Evolutionary conservation across 1,284 basidiomycete species (phyloP).

Genomic region (Moesziomyces globuligerus): DNA sequence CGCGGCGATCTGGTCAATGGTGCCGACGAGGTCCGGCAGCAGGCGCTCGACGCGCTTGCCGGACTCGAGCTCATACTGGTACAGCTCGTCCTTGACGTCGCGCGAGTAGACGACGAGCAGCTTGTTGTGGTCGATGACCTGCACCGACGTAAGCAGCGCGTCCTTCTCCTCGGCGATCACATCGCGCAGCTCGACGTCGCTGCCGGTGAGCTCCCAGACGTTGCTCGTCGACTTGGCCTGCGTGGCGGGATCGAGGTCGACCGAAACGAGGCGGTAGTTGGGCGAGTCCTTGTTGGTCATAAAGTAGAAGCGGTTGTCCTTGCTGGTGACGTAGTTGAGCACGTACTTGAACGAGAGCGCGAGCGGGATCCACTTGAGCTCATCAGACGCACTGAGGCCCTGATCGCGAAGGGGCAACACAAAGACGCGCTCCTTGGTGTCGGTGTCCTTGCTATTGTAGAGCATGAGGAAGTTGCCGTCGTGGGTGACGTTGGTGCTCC

Average conservation of each 20-base stretch:
- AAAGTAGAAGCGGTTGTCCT: constrained; percentile 62
- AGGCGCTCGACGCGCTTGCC: constrained; percentile 75
- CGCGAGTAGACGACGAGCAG: constrained; percentile 78
- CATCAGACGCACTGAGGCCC: constrained; percentile 3
- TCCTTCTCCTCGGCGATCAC: constrained; percentile 77
- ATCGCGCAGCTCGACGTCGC: constrained; percentile 70
- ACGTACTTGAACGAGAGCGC: constrained; percentile 58
- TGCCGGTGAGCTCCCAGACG: constrained; percentile 50
- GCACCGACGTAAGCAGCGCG: constrained; percentile 74
- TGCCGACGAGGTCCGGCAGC: constrained; percentile 77
- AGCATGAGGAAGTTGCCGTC: constrained; percentile 62
- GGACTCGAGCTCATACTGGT: constrained; percentile 74
- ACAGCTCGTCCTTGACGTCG: constrained; percentile 84
- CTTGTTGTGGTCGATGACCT: constrained; percentile 73
- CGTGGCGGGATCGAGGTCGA: constrained; percentile 41
- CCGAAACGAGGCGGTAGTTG: constrained; percentile 60
- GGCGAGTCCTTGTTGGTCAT: constrained; percentile 63
- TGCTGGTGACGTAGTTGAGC: constrained; percentile 58
- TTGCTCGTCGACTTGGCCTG: constrained; percentile 46
- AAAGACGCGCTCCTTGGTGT: constrained; percentile 57
- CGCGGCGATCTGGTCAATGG: constrained; percentile 72
- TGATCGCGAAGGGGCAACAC: constrained; percentile 52
- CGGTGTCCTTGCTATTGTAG: constrained; percentile 60
- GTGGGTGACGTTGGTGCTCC: constrained; percentile 55
- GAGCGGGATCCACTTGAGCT: constrained; percentile 60